Base-by-base conservation (phyloP, 306 rosid species). In the Ormosia semicastrata region DNA sequence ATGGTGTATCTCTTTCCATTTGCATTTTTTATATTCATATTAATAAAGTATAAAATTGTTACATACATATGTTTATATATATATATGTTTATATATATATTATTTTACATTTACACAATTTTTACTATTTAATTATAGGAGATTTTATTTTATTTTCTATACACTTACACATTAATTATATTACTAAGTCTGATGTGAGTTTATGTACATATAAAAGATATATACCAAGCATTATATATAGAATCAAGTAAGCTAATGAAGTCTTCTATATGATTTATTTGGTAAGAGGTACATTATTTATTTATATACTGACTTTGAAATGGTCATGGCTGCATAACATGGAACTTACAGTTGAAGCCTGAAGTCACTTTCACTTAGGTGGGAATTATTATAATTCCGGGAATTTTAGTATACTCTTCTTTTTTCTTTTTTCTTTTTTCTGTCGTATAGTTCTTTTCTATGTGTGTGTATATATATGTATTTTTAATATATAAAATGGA, bases 1-100 rank as follows among this genome's bases (percentile, higher is more conserved):
- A 34, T 17, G 64, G 1, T 8, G 34, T 87, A 33, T 66, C 32
- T 12, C 67, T 52, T 65, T 84, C 81, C 32, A 78, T 71, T 24
- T 10, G 57, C 10, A 9, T 37, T 40, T 8, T 34, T 59, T 33
- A 34, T 47, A 39, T 62, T 30, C 15, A 10, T 54, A 36, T 9
- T 4, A 41, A 40, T 64, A 30, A 6, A 10, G 24, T 24, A 24
- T 24, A 24, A 24, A 24, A 24, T 24, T 24, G 24, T 24, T 24
- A 24, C 24, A 24, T 24, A 24, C 1, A 24, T 24, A 24, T 24
- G 1, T 24, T 0, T 24, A 24, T 24, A 24, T 24, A 24, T 24
- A 24, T 24, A 24, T 24, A 24, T 24, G 1, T 24, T 0, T 24
- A 24, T 24, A 24, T 24, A 24, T 24, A 24, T 24, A 24, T n/a